A percentile compares a stretch with the other conserved stretches of the same genome.
Evolutionary conservation across 345 rosid genomes (phyloP).

Genomic region (Brassica juncea): DNA sequence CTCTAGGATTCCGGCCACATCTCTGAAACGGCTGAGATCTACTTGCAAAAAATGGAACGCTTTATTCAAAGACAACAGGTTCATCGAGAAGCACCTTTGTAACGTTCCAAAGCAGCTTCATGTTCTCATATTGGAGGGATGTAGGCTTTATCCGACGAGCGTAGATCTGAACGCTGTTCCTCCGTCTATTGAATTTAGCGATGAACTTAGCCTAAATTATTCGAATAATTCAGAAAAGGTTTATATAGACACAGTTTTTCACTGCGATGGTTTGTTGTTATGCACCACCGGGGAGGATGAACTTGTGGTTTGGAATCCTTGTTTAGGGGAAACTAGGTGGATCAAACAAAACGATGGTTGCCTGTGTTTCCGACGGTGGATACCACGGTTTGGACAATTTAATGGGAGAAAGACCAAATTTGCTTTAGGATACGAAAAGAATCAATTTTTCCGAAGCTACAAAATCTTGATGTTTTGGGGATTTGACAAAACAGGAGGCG

Average conservation of each 20-base stretch:
- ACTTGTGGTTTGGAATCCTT: neutral
- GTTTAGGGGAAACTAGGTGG: neutral
- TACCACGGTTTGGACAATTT: too few species aligned
- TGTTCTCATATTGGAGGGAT: neutral
- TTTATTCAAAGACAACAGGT: neutral
- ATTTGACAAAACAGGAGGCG: neutral
- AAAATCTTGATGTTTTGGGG: neutral
- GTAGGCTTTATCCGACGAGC: neutral
- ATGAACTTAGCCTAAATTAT: neutral
- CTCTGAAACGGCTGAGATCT: neutral
- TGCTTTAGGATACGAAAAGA: neutral
- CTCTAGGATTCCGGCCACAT: neutral
- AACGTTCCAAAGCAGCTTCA: neutral
- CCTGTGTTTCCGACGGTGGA: too few species aligned
- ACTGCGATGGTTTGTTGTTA: slow-evolving; percentile 6
- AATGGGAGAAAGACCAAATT: neutral
- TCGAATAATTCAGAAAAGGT: neutral
- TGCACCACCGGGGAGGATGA: neutral
- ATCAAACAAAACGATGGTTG: neutral
- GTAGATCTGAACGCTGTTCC: neutral
- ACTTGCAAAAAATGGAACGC: neutral
- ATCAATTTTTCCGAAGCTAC: neutral
- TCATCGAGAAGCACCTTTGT: neutral
- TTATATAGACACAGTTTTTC: neutral
- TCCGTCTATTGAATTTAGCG: neutral